phyloP scores from a whole-genome alignment of 495 filamentous ascomycete genomes.

The Aspergillus heteromorphus region DNA sequence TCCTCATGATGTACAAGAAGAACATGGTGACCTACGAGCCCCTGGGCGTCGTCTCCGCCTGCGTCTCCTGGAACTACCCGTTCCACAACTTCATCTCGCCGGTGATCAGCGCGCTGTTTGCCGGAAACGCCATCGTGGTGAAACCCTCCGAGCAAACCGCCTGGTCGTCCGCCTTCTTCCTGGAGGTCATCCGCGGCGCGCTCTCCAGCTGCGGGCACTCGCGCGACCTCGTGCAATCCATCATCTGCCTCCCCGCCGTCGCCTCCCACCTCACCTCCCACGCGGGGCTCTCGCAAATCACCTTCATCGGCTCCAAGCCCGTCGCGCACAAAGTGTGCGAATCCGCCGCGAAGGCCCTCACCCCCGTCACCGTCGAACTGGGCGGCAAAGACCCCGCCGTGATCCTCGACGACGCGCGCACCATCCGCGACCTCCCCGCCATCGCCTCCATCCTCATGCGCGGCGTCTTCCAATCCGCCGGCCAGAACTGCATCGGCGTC shows the following conservation, averaged over 20 bases:
- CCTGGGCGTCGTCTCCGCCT: constrained; percentile 84
- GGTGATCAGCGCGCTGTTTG: constrained; percentile 83
- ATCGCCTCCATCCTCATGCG: constrained; percentile 80
- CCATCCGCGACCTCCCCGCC: constrained; percentile 53
- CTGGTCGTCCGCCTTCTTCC: constrained; percentile 81
- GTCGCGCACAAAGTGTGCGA: constrained; percentile 84
- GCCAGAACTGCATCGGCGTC: constrained; percentile 97
- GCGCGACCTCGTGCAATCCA: constrained; percentile 72
- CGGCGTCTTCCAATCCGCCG: constrained; percentile 91
- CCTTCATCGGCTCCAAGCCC: constrained; percentile 91
- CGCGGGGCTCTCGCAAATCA: constrained; percentile 77
- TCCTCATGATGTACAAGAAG: constrained; percentile 93
- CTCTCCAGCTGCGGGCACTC: constrained; percentile 80
- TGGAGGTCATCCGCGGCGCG: constrained; percentile 68
- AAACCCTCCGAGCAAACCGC: constrained; percentile 92
- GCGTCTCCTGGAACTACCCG: constrained; percentile 94
- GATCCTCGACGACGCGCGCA: constrained; percentile 68
- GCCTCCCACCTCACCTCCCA: constrained; percentile 84
- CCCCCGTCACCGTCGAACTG: constrained; percentile 79
- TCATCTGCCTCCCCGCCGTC: constrained; percentile 80
- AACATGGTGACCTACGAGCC: constrained; percentile 91
- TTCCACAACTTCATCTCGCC: constrained; percentile 95
- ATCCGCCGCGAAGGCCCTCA: constrained; percentile 77
- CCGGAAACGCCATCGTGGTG: constrained; percentile 87
- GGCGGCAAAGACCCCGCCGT: constrained; percentile 97